Base-by-base conservation (phyloP, 108 stramenopile species). In the Halocafeteria seosinensis region DNA sequence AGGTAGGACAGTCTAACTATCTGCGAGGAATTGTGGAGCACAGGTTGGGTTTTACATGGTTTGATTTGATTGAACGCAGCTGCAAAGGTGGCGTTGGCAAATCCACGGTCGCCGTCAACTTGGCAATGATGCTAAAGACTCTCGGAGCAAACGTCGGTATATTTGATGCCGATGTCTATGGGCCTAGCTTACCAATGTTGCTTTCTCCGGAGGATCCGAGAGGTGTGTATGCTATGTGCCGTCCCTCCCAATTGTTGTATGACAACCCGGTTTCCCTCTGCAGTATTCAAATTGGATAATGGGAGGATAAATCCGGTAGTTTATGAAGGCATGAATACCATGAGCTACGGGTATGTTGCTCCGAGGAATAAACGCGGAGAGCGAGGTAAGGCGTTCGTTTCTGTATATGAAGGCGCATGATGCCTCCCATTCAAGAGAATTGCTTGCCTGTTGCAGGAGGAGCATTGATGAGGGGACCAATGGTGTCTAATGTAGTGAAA, bases 31-130 rank as follows among this genome's bases (percentile, higher is more conserved):
- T n/a, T n/a, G n/a, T n/a, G n/a, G n/a, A n/a, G n/a, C n/a, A n/a
- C n/a, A n/a, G n/a, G n/a, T n/a, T n/a, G n/a, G n/a, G n/a, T n/a
- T n/a, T n/a, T n/a, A n/a, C n/a, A n/a, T n/a, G n/a, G n/a, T n/a
- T n/a, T n/a, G n/a, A n/a, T n/a, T n/a, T n/a, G n/a, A n/a, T n/a
- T n/a, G n/a, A n/a, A n/a, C n/a, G n/a, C 42, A 47, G 42, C 53
- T 76, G 71, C 68, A 82, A 76, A 73, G 98, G 98, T 28, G 98
- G 98, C 5, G 98, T 99, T 6, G 98, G 98, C 38, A 99, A 99
- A 67, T 89, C 88, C 31, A 96, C 98, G 3, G 80, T 95, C 26
- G 90, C 94, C 1, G 82, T 87, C 34, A 95, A 99, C 69, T 83
- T 96, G 13, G 98, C 98, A n/a, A 92, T 85, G 67, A 86, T 91